Evolutionary conservation across 1,139 yeast genomes (phyloP).

Genomic region (Suhomyces chickasaworum): DNA sequence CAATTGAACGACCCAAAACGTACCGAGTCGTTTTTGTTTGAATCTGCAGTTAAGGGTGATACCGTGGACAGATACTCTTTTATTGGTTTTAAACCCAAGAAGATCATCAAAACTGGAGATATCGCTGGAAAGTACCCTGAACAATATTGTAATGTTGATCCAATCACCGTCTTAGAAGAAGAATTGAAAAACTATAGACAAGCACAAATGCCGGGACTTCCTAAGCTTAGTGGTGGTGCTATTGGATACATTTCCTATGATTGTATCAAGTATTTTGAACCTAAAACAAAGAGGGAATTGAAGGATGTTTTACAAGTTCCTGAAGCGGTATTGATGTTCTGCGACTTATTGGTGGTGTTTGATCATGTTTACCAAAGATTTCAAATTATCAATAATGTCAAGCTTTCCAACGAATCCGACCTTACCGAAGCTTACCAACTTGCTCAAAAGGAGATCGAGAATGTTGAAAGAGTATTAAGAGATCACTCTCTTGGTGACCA

Average conservation of each 20-base stretch:
- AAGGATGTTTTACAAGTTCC: slow-evolving; percentile 83
- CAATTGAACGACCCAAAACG: slow-evolving; percentile 63
- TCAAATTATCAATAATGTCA: slow-evolving; percentile 82
- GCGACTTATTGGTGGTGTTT: slow-evolving; percentile 85
- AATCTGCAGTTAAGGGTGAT: slow-evolving; percentile 87
- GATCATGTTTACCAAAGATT: slow-evolving; percentile 93
- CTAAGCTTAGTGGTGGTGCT: slow-evolving; percentile 92
- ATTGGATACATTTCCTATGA: slow-evolving; percentile 94
- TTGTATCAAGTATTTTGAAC: slow-evolving; percentile 95
- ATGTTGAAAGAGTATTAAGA: slow-evolving; percentile 54
- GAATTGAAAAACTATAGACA: slow-evolving; percentile 68
- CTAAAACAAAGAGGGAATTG: slow-evolving; percentile 71
- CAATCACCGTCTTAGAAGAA: slow-evolving; percentile 68
- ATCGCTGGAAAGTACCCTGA: slow-evolving; percentile 34
- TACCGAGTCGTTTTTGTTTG: slow-evolving; percentile 76
- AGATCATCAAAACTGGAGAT: slow-evolving; percentile 78
- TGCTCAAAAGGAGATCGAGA: slow-evolving; percentile 60
- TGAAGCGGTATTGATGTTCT: slow-evolving; percentile 88
- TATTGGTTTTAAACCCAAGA: slow-evolving; percentile 83
- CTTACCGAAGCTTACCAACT: slow-evolving; percentile 52
- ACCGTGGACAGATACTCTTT: slow-evolving; percentile 87
- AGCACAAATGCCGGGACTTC: slow-evolving; percentile 78
- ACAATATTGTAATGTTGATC: slow-evolving; percentile 60
- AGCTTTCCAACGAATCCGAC: slow-evolving; percentile 42
- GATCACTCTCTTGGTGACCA: slow-evolving; percentile 34